Base-by-base conservation (phyloP, 2,329 filamentous ascomycete species). In the Coniochaeta ligniaria region DNA sequence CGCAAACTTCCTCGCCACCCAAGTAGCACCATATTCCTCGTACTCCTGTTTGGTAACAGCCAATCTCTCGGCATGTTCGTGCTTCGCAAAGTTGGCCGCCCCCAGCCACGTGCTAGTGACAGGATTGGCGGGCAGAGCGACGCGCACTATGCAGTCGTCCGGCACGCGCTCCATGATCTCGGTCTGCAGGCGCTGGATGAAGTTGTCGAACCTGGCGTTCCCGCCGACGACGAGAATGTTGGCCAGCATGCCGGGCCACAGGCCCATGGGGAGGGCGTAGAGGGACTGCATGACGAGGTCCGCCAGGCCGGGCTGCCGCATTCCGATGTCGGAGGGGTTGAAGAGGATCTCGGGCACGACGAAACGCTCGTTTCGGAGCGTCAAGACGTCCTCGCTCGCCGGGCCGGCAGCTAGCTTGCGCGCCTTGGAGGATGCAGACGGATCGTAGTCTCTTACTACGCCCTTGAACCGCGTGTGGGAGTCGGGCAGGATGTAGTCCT, bases 401-500 rank as follows among this genome's bases (percentile, higher is more conserved):
- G 76, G 1, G 75, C 74, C 60, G 31, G 61, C 61, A 1, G 78
- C 72, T 17, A 79, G 68, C 65, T 80, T 82, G 31, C 74, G 74
- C 2, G 80, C 75, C 52, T 77, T 79, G 0, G 84, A 82, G 47
- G 87, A 82, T 33, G 81, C 76, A 0, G 82, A 76, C 0, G 91
- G 84, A 68, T 96, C 91, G 68, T 94, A 92, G 3, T 92, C 89
- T 59, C 90, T 83, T 33, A 92, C 79, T 58, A 89, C 82, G 1
- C 94, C 94, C 54, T 88, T 78, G 3, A 74, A 74, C 3, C 79
- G 75, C 0, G 78, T 75, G 65, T 87, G 83, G 63, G 85, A 89
- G 72, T 99, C 93, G 0, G 95, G 95, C 1, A 99, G 80, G 22
- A 98, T 88, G 70, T 97, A 99, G 71, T 99, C 94, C 60, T 93